Evolutionary conservation across 2,329 filamentous ascomycete species (phyloP), one percentile per base, ranked within the genome.

Genomic region (Fusarium nisikadoi): DNA sequence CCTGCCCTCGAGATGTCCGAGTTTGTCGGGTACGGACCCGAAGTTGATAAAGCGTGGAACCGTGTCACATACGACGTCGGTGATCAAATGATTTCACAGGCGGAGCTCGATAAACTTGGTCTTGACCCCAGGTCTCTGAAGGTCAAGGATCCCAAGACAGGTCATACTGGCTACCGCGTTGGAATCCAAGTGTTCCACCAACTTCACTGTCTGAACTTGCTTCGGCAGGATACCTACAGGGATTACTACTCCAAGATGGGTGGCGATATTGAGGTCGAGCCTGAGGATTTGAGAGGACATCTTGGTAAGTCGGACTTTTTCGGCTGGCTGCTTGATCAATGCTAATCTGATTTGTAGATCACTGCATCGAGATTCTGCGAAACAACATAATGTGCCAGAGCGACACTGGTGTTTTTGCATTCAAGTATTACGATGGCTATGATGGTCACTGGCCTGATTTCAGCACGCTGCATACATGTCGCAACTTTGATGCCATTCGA

Each of bases 31-130:
- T 86, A 83, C 42, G 87, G 88, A 0, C 83, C 85, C 5, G 84
- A 87, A 17, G 88, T 90, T 6, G 89, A 90, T 62, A 82, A 83
- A 56, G 86, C 86, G 10, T 91, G 89, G 89, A 82, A 88, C 53
- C 83, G 84, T 23, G 84, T 89, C 42, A 86, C 86, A 16, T 62
- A 60, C 25, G 68, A 71, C 25, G 88, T 91, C 31, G 88, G 88
- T 41, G 88, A 91, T 76, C 87, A 88, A 73, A 89, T 89, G 85
- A 87, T 91, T 56, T 85, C 85, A 1, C 80, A 83, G 27, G 81
- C 84, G 10, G 88, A 90, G 73, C 84, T 90, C 33, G 79, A 84
- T 43, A 84, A 84, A 27, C 84, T 91, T 1, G 84, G 85, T 8
- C 80, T 86, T 8, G 86, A 89, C 68, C 85, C 86, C 5, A 80